These are phyloP conservation scores for Niveomyces coronatus DNA, from an alignment of 2,329 filamentous ascomycete species.

Conservation along the genomic window DNA sequence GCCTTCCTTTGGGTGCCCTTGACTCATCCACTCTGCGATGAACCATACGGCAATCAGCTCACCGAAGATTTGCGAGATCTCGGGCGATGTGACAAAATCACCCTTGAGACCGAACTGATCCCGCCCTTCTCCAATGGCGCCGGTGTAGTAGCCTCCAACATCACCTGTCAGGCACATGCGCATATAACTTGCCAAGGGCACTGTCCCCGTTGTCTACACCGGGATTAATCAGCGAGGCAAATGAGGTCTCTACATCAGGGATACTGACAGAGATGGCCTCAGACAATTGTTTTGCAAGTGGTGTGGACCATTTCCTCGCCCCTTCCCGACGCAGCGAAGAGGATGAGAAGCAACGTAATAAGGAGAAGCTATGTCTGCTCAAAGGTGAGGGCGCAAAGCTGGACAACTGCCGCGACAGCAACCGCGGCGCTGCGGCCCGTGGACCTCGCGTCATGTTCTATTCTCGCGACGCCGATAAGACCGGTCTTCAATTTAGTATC, in stretches of 20 bases:
- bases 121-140: constrained; percentile 52
- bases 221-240: background rate
- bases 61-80: constrained; percentile 95
- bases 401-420: constrained; percentile 3
- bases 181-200: constrained; percentile 92
- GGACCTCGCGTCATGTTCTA: too few species aligned
- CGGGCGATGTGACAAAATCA: constrained; percentile 93
- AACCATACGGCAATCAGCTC: constrained; percentile 93
- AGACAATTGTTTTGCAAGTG: constrained; percentile 75
- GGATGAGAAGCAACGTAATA: constrained; percentile 16
- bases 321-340: constrained; percentile 16
- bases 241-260: background rate
- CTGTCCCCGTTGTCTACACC: constrained; percentile 62
- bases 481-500: too few species aligned
- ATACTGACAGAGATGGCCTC: constrained; percentile 68
- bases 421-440: constrained; percentile 5
- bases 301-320: constrained; percentile 75
- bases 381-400: background rate
- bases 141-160: constrained; percentile 87
- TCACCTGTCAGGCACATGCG: constrained; percentile 94
- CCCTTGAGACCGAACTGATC: constrained; percentile 91
- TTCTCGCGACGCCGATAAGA: too few species aligned
- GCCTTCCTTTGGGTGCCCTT: constrained; percentile 62
- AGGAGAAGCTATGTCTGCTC: constrained; percentile 1
- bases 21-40: constrained; percentile 91